Evolutionary conservation across 495 filamentous ascomycete species (phyloP).

Genomic region (Penicilliopsis zonata): DNA sequence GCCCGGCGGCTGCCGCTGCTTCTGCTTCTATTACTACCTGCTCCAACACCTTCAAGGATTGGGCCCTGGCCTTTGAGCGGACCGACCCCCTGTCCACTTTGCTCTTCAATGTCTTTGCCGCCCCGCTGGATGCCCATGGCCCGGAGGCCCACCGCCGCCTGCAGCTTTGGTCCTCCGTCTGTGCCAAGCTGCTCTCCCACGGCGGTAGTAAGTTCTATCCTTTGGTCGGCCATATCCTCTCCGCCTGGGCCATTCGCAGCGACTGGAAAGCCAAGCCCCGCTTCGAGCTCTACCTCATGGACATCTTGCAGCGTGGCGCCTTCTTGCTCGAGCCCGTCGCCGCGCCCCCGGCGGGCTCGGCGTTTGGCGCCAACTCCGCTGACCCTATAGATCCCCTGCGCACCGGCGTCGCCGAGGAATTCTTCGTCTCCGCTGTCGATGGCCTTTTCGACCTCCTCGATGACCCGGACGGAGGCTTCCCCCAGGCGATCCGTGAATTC

Average conservation of each 20-base stretch:
- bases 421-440: slow-evolving; percentile 73
- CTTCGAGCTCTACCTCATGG: slow-evolving; percentile 89
- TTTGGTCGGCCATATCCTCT: slow-evolving; percentile 42
- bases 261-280: slow-evolving; percentile 82
- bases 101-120: slow-evolving; percentile 76
- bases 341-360: slow-evolving; percentile 26
- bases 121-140: slow-evolving; percentile 53
- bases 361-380: slow-evolving; percentile 28
- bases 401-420: slow-evolving; percentile 74
- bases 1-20: too few relatives aligned
- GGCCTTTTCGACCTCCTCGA: slow-evolving; percentile 79
- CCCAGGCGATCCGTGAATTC: slow-evolving; percentile 69
- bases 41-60: slow-evolving; percentile 34
- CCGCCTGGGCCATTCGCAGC: slow-evolving; percentile 73
- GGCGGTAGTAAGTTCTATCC: slow-evolving; percentile 30
- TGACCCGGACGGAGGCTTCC: slow-evolving; percentile 65
- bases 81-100: slow-evolving; percentile 79
- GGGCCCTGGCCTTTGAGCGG: slow-evolving; percentile 59
- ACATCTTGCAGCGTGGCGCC: slow-evolving; percentile 80
- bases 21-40: slow-evolving; percentile 54
- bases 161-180: slow-evolving; percentile 78
- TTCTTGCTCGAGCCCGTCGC: slow-evolving; percentile 80
- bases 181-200: slow-evolving; percentile 53
- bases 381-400: slow-evolving; percentile 54
- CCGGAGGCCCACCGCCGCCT: slow-evolving; percentile 69